These are phyloP conservation scores for Penicillium chermesinum DNA, from an alignment of 495 filamentous ascomycete species.

Conservation along the genomic window DNA sequence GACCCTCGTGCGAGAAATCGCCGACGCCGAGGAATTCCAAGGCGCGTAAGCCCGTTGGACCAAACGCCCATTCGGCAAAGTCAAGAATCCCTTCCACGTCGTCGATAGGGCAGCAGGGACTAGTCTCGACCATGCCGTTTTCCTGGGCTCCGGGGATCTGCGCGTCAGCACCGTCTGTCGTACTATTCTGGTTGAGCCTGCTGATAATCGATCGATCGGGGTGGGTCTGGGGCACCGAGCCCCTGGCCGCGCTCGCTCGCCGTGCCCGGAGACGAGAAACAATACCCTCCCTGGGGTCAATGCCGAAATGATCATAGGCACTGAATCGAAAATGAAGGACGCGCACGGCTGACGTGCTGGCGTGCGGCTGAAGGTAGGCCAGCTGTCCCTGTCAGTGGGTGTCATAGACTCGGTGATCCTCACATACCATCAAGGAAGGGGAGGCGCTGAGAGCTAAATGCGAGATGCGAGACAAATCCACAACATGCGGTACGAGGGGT, in stretches of 20 bases:
- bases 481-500: not conserved
- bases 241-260: not conserved
- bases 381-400: not conserved
- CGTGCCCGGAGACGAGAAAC: not conserved
- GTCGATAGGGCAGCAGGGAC: not conserved
- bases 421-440: not conserved
- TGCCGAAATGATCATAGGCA: not conserved
- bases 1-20: slow-evolving; percentile 9
- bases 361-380: not conserved
- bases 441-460: slow-evolving; percentile 3
- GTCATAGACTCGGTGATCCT: not conserved
- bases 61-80: slow-evolving; percentile 16
- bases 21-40: slow-evolving; percentile 11
- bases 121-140: not conserved
- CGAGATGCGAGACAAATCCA: not conserved
- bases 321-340: not conserved
- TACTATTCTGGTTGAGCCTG: not conserved
- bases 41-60: slow-evolving; percentile 5
- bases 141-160: not conserved
- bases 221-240: not conserved
- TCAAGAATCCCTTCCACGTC: slow-evolving; percentile 1
- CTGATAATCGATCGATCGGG: not conserved
- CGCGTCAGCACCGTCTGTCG: not conserved
- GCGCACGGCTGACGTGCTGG: not conserved
- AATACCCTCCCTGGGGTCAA: not conserved